Percentiles rank a stretch among this genome's conserved stretches.
phyloP scores from a whole-genome alignment of 129 eudicot species.

The Ambrosia artemisiifolia region DNA sequence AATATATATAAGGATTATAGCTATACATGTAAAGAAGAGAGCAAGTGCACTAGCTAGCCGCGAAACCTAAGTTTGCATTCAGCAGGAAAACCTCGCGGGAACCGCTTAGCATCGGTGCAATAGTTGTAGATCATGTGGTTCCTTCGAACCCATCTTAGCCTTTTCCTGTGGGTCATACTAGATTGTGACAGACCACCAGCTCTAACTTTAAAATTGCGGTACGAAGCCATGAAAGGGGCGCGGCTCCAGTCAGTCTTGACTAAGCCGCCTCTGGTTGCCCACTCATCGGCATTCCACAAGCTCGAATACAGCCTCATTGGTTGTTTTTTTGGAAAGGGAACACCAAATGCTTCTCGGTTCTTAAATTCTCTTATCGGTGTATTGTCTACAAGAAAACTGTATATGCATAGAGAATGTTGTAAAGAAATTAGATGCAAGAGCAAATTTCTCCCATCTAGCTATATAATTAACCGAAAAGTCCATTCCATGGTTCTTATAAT shows the following conservation, averaged over 20 bases:
- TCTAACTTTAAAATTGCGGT: constrained; percentile 34
- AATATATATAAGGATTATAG: neutral
- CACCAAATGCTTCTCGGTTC: constrained; percentile 37
- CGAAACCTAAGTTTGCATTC: neutral
- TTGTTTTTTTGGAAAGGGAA: constrained; percentile 46
- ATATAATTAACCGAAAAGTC: no score
- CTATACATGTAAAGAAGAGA: neutral
- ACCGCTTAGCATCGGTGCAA: constrained; percentile 23
- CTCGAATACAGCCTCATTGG: constrained; percentile 54
- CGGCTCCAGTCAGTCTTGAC: constrained; percentile 57
- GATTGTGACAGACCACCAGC: constrained; percentile 28
- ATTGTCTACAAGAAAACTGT: constrained; percentile 49
- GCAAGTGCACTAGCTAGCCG: neutral
- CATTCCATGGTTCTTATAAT: no score
- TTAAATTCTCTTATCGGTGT: constrained; percentile 53
- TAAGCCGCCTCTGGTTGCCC: constrained; percentile 67
- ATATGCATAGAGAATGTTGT: no score
- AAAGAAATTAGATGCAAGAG: no score
- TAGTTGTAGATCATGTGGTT: constrained; percentile 30
- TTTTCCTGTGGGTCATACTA: neutral
- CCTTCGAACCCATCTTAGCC: constrained; percentile 12
- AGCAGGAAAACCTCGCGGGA: constrained; percentile 9
- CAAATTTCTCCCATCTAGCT: no score
- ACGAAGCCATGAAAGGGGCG: constrained; percentile 49
- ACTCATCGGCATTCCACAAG: constrained; percentile 58